Evolutionary conservation across 176 grass and related monocot species (phyloP), one percentile per base, ranked within the genome.

Genomic region (Oryza longistaminata): DNA sequence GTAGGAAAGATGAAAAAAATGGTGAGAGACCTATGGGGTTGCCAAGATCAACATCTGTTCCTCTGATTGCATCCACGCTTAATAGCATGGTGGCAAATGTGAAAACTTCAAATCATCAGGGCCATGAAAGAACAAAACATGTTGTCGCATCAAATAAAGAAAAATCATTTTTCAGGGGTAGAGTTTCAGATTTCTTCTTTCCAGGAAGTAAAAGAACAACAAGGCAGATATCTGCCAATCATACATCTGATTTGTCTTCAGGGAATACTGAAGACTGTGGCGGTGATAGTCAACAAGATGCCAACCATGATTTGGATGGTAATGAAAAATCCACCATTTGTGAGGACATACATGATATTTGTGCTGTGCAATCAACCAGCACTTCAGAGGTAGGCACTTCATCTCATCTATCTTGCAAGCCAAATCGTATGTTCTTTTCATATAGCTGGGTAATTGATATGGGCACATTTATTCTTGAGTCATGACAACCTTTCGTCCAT

Each of bases 121-220:
- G 35, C 61, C 72, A 50, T 77, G 84, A 78, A 88, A 33, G 71
- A 19, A 29, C 71, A 26, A 89, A 81, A 62, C 62, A 75, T 55
- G 55, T 76, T 72, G 40, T 77, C 44, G 22, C 72, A 60, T 34
- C 88, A 83, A 80, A 90, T 78, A 89, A 93, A 70, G 88, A 45
- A 40, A 92, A 91, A 53, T 79, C 76, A 84, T 89, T 27, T 92
- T 94, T 94, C 43, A 91, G 78, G 74, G 92, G 71, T 73, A 98
- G 87, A 90, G 85, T 98, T 83, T 98, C 96, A 31, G 78, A 75
- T 70, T 87, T 98, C 84, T 82, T 99, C 75, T 96, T 94, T 42
- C 77, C 87, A 70, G 92, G 27, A 89, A 83, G 78, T 90, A 97
- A 86, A 80, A 99, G 76, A 29, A 42, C 52, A 64, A 74, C 25